Evolutionary conservation across 2,329 filamentous ascomycete species (phyloP), one percentile per base, ranked within the genome.

Genomic region (Zasmidium citrigriseum): DNA sequence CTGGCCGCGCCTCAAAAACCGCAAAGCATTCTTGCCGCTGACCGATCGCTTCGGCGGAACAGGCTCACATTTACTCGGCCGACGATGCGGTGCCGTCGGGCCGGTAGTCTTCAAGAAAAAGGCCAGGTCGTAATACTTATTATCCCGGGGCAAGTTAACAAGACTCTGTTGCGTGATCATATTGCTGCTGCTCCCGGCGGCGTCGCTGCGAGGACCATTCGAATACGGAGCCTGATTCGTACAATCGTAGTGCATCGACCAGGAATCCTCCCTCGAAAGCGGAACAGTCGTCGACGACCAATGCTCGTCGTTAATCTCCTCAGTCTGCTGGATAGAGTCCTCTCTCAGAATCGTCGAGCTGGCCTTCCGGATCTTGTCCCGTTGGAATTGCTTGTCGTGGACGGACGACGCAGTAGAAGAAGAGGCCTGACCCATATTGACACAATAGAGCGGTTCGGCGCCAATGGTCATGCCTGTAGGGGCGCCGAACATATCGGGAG

Each of bases 81-180:
- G 62, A 25, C 68, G 66, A 56, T 67, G 67, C 2, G 70, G 64
- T 54, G 65, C 59, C 46, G 60, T 62, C 1, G 75, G 75, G 20
- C 71, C 74, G 4, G 74, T 76, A 5, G 72, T 73, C 56, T 68
- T 68, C 50, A 77, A 59, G 54, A 77, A 77, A 48, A 68, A 72
- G 14, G 73, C 72, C 54, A 77, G 64, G 41, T 76, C 73, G 29
- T 69, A 68, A 10, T 70, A 70, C 11, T 64, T 58, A 51, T 70
- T 70, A 20, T 64, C 60, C 21, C 55, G 65, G 10, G 69, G 70
- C 34, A 72, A 51, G 25, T 62, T 63, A 23, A 68, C 58, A 29
- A 70, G 51, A 50, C 70, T 72, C 9, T 66, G 65, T 44, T 68
- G 63, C 14, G 70, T 72, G 58, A 68, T 72, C 67, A 69, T 72